Evolutionary conservation across 23 red algal species (phyloP).

Genomic region (Gracilaria caudata): DNA sequence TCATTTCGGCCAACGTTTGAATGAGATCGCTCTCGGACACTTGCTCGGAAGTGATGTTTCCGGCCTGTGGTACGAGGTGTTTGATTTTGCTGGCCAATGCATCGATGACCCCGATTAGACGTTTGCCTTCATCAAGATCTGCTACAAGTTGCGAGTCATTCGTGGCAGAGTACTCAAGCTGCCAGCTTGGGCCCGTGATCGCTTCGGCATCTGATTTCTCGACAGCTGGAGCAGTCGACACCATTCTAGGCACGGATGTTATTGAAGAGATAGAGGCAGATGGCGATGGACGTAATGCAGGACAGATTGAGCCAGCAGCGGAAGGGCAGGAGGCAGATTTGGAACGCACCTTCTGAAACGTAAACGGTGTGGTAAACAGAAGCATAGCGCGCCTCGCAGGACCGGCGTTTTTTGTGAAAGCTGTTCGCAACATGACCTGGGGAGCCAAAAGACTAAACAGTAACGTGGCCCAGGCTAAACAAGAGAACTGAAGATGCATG

Average conservation of each 20-base stretch:
- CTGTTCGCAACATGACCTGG: background rate
- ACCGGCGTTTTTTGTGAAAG: background rate
- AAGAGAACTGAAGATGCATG: background rate
- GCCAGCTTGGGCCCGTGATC: slow-evolving; percentile 66
- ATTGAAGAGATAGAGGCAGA: background rate
- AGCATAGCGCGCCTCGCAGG: slow-evolving; percentile 1
- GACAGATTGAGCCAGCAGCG: slow-evolving; percentile 8
- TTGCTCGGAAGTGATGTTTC: slow-evolving; percentile 30
- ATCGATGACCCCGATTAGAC: slow-evolving; percentile 47
- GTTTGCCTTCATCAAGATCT: slow-evolving; percentile 53
- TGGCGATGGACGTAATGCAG: background rate
- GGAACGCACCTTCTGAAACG: background rate
- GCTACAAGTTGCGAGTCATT: slow-evolving; percentile 42
- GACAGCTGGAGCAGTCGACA: slow-evolving; percentile 20
- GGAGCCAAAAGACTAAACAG: background rate
- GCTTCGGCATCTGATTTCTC: background rate
- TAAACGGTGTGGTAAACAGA: slow-evolving; percentile 18
- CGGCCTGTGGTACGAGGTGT: slow-evolving; percentile 37
- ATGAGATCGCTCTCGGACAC: slow-evolving; percentile 26
- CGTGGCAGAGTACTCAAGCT: slow-evolving; percentile 65
- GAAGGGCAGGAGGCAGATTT: background rate
- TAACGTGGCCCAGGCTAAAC: background rate
- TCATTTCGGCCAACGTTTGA: slow-evolving; percentile 28
- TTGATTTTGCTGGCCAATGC: slow-evolving; percentile 4
- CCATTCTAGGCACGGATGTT: slow-evolving; percentile 1